Evolutionary conservation across 1,284 basidiomycete species (phyloP), one percentile per base, ranked within the genome.

Genomic region (Flammula alnicola): DNA sequence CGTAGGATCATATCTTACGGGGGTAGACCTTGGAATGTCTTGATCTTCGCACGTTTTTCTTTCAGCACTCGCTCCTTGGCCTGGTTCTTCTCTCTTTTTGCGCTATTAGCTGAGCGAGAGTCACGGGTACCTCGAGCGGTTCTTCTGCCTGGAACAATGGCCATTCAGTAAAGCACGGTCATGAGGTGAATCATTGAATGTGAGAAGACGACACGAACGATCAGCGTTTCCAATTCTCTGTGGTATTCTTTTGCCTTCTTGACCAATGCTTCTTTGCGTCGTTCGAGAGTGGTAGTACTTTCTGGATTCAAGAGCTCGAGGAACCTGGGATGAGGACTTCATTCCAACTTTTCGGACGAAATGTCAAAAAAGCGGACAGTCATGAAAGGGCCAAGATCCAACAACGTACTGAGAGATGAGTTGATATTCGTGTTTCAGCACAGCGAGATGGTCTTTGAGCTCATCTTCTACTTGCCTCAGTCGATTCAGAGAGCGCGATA

Each of bases 171-270:
- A n/a, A n/a, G n/a, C n/a, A n/a, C n/a, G n/a, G 11, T 31, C 22
- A 30, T 26, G 6, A 45, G 17, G 30, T 5, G 27, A 4, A 17
- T 5, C 16, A 26, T 31, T 23, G 10, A 29, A 9, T 20, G 22
- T 12, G 10, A 11, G 16, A 4, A 25, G 26, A 46, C 33, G 30
- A 5, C 14, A 16, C 54, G 14, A 23, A 75, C 76, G 49, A 62
- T 59, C 3, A 74, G 37, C 10, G 51, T 38, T 25, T 72, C 71
- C 2, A 77, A 63, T 37, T 73, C 68, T 39, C 64, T 64, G 53
- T 73, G 70, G 51, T 75, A 74, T 55, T 78, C 76, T 49, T 73
- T 77, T 0, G 74, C 75, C 51, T 75, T 78, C 19, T 68, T 66
- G 1, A 68, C 51, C 12, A 77, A 52, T 7, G 64, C 64, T 12